These are phyloP conservation scores for Epichloe elymi DNA, from an alignment of 2,329 filamentous ascomycete species.

Conservation along the genomic window DNA sequence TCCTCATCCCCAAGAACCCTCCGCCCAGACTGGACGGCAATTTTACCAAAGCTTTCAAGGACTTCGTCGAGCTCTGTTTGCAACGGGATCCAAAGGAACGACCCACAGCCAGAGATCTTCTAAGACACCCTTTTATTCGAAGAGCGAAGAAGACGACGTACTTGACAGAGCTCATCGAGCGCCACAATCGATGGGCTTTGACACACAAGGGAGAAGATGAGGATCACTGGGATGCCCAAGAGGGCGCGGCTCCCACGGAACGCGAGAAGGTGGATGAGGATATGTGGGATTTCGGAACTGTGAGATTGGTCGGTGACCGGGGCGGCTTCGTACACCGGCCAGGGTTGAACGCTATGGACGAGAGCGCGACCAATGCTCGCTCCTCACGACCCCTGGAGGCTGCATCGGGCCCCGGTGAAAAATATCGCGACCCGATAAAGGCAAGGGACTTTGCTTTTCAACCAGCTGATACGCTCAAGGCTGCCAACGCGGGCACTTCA, in stretches of 20 bases:
- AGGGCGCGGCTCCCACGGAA: constrained; percentile 37
- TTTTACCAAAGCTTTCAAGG: constrained; percentile 72
- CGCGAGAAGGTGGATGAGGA: constrained; percentile 58
- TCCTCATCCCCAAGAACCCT: constrained; percentile 89
- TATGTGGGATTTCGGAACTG: constrained; percentile 97
- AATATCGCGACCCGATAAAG: constrained; percentile 38
- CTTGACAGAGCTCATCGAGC: constrained; percentile 86
- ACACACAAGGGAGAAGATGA: constrained; percentile 62
- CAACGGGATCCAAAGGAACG: constrained; percentile 81
- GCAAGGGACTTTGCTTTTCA: constrained; percentile 30
- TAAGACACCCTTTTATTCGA: constrained; percentile 82
- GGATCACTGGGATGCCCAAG: constrained; percentile 43
- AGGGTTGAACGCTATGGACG: constrained; percentile 60
- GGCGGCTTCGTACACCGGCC: constrained; percentile 42
- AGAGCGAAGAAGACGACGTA: constrained; percentile 94
- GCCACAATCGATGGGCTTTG: constrained; percentile 75
- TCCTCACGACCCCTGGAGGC: constrained; percentile 39
- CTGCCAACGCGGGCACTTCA: constrained; percentile 31
- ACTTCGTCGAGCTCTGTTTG: constrained; percentile 72
- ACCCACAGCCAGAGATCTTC: constrained; percentile 71
- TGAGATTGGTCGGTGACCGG: constrained; percentile 62
- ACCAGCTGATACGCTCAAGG: constrained; percentile 43
- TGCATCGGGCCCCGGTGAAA: constrained; percentile 38
- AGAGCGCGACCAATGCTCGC: constrained; percentile 67
- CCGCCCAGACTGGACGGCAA: constrained; percentile 71